Percentiles rank a stretch among this genome's conserved stretches.
Evolutionary conservation across 2,329 filamentous ascomycete genomes (phyloP).

Genomic region (Lasiodiplodia theobromae): DNA sequence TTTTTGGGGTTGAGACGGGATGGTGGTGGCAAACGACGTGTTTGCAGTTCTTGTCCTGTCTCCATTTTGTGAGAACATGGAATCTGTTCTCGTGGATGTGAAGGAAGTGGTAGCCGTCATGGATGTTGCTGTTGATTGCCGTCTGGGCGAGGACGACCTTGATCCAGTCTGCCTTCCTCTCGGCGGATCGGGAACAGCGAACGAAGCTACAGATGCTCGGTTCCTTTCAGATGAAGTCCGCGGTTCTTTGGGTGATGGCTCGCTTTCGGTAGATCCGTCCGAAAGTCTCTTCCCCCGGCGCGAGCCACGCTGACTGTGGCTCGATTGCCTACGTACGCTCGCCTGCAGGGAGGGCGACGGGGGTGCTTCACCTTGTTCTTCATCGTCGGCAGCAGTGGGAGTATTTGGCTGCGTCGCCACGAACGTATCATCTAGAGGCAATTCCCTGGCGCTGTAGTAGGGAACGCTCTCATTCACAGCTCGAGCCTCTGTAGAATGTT

Average conservation of each 20-base stretch:
- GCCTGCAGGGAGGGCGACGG: constrained; percentile 11
- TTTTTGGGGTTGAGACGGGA: background rate
- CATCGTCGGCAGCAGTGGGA: background rate
- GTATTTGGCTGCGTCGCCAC: background rate
- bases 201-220: background rate
- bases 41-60: background rate
- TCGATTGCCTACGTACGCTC: background rate
- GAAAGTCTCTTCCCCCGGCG: background rate
- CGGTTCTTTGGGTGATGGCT: background rate
- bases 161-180: background rate
- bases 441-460: background rate
- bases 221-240: background rate
- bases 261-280: background rate
- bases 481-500: background rate
- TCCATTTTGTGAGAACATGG: background rate
- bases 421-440: background rate
- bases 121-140: background rate
- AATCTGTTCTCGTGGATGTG: constrained; percentile 3
- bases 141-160: constrained; percentile 1
- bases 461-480: background rate
- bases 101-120: background rate
- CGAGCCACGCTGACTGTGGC: background rate
- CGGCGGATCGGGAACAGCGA: background rate
- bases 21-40: constrained; percentile 18
- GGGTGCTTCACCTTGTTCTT: background rate